Conservation (phyloP, 1,284 basidiomycete genomes). For the Marasmius fiardii region DNA sequence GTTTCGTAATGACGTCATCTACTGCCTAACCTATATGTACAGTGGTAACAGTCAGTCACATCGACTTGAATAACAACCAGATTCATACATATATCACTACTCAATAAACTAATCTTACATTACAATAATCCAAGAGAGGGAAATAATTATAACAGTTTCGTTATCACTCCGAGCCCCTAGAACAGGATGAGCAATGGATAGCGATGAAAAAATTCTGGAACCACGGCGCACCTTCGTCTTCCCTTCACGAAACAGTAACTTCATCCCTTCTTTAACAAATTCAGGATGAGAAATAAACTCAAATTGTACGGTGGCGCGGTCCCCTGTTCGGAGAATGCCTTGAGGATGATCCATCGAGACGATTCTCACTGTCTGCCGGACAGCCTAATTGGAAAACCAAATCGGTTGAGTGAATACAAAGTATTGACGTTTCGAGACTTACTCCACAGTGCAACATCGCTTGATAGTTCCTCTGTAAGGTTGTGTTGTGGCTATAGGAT, state of each 20-base stretch:
- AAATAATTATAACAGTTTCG: slow-evolving; percentile 29
- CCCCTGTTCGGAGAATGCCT: slow-evolving; percentile 85
- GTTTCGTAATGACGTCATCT: neutral
- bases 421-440: slow-evolving; percentile 23
- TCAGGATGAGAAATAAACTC: slow-evolving; percentile 90
- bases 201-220: neutral
- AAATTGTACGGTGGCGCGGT: slow-evolving; percentile 86
- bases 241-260: slow-evolving; percentile 87
- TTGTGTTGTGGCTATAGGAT: slow-evolving; percentile 80
- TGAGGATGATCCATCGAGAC: slow-evolving; percentile 86
- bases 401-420: slow-evolving; percentile 6
- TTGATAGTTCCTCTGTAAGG: slow-evolving; percentile 88
- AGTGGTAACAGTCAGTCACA: too few species aligned
- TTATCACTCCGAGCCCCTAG: slow-evolving; percentile 43
- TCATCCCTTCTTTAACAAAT: slow-evolving; percentile 89
- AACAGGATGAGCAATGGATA: slow-evolving; percentile 1
- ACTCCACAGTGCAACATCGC: slow-evolving; percentile 86
- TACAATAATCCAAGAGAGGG: neutral
- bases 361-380: slow-evolving; percentile 90
- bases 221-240: slow-evolving; percentile 74
- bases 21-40: too few species aligned
- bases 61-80: too few species aligned
- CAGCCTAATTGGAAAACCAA: slow-evolving; percentile 43
- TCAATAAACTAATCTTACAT: too few species aligned
- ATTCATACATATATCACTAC: too few species aligned